Conservation (phyloP, 805 yeast species). For the Spathaspora passalidarum region DNA sequence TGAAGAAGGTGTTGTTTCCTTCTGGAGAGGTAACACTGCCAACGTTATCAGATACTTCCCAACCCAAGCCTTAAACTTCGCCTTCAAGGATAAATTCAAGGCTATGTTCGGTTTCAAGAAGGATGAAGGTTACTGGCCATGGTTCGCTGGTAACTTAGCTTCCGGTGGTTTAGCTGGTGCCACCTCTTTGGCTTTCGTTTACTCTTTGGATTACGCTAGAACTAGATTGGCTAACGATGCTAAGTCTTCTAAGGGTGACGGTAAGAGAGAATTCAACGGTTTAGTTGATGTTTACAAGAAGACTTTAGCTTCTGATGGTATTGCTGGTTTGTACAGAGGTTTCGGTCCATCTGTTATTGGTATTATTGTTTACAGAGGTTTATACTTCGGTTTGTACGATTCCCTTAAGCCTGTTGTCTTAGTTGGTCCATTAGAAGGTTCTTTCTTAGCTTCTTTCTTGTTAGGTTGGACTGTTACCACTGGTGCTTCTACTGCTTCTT, state of each 20-base stretch:
- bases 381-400: constrained; percentile 97
- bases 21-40: constrained; percentile 99
- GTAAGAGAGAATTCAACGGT: constrained; percentile 97
- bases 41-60: constrained; percentile 99
- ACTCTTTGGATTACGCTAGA: constrained; percentile 98
- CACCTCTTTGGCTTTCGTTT: constrained; percentile 86
- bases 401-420: constrained; percentile 93
- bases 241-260: constrained; percentile 78
- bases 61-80: constrained; percentile 97
- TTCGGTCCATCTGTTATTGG: constrained; percentile 98
- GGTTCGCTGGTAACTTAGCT: constrained; percentile 98
- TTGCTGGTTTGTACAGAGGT: constrained; percentile 99
- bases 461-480: constrained; percentile 98
- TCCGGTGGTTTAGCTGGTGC: constrained; percentile 99
- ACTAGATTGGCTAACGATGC: constrained; percentile 99
- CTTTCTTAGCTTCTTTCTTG: constrained; percentile 91
- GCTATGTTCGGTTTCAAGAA: constrained; percentile 95
- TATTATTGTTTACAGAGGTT: constrained; percentile 98
- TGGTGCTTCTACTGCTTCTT: constrained; percentile 97
- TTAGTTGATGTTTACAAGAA: constrained; percentile 93
- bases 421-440: constrained; percentile 92
- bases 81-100: constrained; percentile 97
- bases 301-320: constrained; percentile 93
- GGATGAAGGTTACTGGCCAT: constrained; percentile 86
- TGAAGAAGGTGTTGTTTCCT: constrained; percentile 86